phyloP scores from a whole-genome alignment of 805 yeast genomes.

The Kazachstania viticola region DNA sequence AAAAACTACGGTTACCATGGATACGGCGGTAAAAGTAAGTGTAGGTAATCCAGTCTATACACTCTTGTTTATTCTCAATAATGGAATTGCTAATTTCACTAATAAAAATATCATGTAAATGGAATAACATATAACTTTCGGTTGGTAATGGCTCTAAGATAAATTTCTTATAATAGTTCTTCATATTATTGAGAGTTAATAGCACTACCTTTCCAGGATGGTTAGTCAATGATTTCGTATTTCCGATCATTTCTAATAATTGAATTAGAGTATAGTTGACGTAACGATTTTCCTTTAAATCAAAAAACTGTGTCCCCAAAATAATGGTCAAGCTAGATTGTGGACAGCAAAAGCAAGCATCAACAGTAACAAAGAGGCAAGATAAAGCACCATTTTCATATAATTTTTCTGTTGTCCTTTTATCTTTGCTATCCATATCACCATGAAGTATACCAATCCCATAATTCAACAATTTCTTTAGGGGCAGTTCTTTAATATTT shows the following conservation, averaged over 20 bases:
- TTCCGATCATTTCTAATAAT: constrained; percentile 53
- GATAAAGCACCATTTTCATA: constrained; percentile 39
- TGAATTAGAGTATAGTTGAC: constrained; percentile 58
- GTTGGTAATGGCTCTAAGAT: constrained; percentile 66
- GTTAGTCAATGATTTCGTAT: constrained; percentile 22
- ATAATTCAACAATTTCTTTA: constrained; percentile 33
- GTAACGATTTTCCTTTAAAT: constrained; percentile 62
- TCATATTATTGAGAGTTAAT: constrained; percentile 43
- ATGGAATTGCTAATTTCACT: constrained; percentile 61
- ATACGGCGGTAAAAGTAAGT: constrained; percentile 74
- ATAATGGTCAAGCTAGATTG: constrained; percentile 38
- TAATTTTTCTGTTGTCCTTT: constrained; percentile 40
- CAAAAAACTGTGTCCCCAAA: constrained; percentile 59
- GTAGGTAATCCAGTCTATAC: constrained; percentile 83
- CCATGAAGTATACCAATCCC: constrained; percentile 60
- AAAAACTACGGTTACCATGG: constrained; percentile 75
- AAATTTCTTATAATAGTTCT: constrained; percentile 59
- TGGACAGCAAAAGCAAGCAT: constrained; percentile 40
- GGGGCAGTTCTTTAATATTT: constrained; percentile 35
- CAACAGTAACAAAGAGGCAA: constrained; percentile 51
- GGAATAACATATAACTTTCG: constrained; percentile 58
- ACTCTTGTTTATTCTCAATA: constrained; percentile 63
- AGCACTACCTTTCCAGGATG: constrained; percentile 37
- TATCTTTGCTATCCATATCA: constrained; percentile 47
- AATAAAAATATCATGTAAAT: constrained; percentile 55